Evolutionary conservation across 306 rosid species (phyloP).

Genomic region (Prunus campanulata): DNA sequence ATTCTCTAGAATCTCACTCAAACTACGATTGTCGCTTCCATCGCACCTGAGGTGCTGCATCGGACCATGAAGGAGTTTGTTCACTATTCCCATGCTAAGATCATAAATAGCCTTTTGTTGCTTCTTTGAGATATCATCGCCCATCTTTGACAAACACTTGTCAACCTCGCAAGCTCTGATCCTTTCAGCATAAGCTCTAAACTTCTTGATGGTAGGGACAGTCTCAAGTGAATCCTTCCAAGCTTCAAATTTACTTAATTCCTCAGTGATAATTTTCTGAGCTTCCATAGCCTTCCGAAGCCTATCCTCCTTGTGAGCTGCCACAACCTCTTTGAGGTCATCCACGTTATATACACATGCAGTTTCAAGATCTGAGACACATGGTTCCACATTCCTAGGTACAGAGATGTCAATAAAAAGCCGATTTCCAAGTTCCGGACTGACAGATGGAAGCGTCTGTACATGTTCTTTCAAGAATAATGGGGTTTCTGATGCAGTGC

Average conservation of each 20-base stretch:
- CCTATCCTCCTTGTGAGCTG: constrained; percentile 84
- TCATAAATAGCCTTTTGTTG: constrained; percentile 62
- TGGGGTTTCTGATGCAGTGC: constrained; percentile 75
- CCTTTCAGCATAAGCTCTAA: constrained; percentile 74
- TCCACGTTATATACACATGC: constrained; percentile 70
- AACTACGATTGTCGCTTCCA: constrained; percentile 38
- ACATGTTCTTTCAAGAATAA: constrained; percentile 67
- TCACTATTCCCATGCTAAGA: constrained; percentile 78
- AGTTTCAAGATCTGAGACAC: constrained; percentile 60
- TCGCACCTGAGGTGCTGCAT: constrained; percentile 87
- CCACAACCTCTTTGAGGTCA: constrained; percentile 90
- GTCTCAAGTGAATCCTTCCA: constrained; percentile 89
- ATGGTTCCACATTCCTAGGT: constrained; percentile 76
- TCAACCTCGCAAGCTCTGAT: constrained; percentile 76
- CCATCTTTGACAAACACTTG: constrained; percentile 78
- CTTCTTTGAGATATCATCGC: constrained; percentile 60
- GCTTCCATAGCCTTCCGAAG: constrained; percentile 69
- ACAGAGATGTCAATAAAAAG: constrained; percentile 82
- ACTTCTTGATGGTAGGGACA: constrained; percentile 87
- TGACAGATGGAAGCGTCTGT: constrained; percentile 46
- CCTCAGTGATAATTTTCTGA: constrained; percentile 56
- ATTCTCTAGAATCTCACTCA: constrained; percentile 69
- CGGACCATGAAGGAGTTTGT: constrained; percentile 84
- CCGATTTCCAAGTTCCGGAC: constrained; percentile 34
- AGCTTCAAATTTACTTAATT: constrained; percentile 63